Base-by-base conservation (phyloP, 345 rosid species). In the Brassica rapa region DNA sequence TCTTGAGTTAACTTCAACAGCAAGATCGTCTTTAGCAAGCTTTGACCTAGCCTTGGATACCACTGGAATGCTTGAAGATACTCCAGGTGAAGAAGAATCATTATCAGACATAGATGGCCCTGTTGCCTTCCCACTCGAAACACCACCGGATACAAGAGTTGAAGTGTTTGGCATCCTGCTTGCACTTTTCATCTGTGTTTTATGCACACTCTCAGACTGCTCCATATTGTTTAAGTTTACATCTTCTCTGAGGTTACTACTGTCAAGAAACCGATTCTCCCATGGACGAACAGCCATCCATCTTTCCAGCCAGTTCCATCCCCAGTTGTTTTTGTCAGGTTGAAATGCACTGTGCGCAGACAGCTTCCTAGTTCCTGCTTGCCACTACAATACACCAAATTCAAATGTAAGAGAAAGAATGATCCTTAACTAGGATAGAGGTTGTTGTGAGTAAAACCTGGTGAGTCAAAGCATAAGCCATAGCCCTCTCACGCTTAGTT, bases 271-370 rank as follows among this genome's bases (percentile, higher is more conserved):
- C 75, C 98, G 92, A 21, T 91, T 96, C 86, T 96, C 98, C 98
- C 99, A 93, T 43, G 99, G 98, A 33, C 99, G 98, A 75, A 96
- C 99, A 66, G 98, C 99, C 99, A 96, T 91, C 98, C 98, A 95
- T 84, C 99, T 86, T 82, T 96, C 99, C 82, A 96, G 71, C 99
- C 97, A 96, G 83, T 96, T 91, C 98, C 98, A 93, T 62, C 97
- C 99, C 99, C 98, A 96, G 84, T 90, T 91, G 90, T 86, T 90
- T 86, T 89, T 91, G 84, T 96, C 98, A 16, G 99, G 97, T 83
- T 89, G 87, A 83, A 93, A 96, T 32, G 87, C 90, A 55, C 84
- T 71, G 64, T 87, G 87, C 11, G 71, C 84, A 67, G 84, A 86
- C 83, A 83, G 83, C 85, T 86, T 96, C 29, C 94, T 86, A 16